Conservation (phyloP, 179 eudicot genomes). For the Gypsophila paniculata region DNA sequence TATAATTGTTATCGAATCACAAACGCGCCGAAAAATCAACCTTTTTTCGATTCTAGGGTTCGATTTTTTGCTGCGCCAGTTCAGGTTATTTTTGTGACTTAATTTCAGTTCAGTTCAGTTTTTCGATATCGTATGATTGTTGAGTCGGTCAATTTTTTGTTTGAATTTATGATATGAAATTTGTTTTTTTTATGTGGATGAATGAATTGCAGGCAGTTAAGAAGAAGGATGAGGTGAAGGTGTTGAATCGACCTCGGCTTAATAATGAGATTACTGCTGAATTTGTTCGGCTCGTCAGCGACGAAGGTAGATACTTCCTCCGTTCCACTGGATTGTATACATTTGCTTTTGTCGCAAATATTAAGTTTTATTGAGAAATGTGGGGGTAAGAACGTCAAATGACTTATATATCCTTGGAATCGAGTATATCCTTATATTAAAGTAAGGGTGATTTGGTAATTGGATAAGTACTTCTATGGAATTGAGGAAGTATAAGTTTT, state of each 20-base stretch:
- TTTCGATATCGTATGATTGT: neutral
- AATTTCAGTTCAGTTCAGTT: conserved; percentile 16
- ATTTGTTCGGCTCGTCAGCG: conserved; percentile 55
- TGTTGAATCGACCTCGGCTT: conserved; percentile 40
- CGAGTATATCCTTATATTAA: no score
- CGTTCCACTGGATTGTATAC: no score
- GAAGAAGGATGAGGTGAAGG: conserved; percentile 40
- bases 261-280: conserved; percentile 60
- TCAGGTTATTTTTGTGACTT: conserved; percentile 42
- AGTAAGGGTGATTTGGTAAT: no score
- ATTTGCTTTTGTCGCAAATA: no score
- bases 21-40: conserved; percentile 14
- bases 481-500: no score
- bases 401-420: no score
- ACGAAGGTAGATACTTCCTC: no score
- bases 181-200: conserved; percentile 15
- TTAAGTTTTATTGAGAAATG: no score
- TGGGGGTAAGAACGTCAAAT: no score
- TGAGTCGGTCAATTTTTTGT: neutral
- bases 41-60: conserved; percentile 23
- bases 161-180: neutral
- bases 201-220: conserved; percentile 27
- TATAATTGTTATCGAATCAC: neutral
- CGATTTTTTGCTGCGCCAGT: conserved; percentile 64
- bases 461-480: no score